Percentiles rank a stretch among this genome's conserved stretches.
Evolutionary conservation across 768 basidiomycete genomes (phyloP).

Genomic region (Psilocybe azurescens): DNA sequence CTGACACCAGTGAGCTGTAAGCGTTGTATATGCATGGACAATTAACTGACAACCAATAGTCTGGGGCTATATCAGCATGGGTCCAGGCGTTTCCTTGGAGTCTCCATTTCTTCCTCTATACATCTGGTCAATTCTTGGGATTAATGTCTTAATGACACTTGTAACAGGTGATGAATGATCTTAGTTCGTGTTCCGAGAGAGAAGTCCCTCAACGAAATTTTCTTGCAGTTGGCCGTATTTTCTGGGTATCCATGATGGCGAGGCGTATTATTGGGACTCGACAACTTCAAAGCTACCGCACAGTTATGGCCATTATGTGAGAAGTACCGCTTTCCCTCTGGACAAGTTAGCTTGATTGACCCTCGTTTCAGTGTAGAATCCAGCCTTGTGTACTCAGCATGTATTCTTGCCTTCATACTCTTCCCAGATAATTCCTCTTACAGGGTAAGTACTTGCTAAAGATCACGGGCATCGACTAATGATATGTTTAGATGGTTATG

Average conservation of each 20-base stretch:
- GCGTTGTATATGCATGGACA: too few species aligned
- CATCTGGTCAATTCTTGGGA: slow-evolving; percentile 30
- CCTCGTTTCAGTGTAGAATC: slow-evolving; percentile 24
- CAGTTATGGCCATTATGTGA: slow-evolving; percentile 13
- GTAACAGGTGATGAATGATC: slow-evolving; percentile 24
- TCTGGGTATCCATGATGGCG: slow-evolving; percentile 13
- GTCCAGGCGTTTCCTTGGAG: background rate
- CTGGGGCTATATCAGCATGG: slow-evolving; percentile 24
- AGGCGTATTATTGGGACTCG: slow-evolving; percentile 4
- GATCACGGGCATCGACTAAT: background rate
- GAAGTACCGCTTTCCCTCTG: background rate
- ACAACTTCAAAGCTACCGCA: slow-evolving; percentile 5
- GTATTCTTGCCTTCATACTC: slow-evolving; percentile 25
- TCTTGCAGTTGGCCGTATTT: slow-evolving; percentile 13
- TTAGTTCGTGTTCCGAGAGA: background rate
- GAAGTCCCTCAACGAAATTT: too few species aligned
- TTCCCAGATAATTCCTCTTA: slow-evolving; percentile 4
- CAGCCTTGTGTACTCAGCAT: slow-evolving; percentile 30
- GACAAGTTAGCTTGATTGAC: background rate
- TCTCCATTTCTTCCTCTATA: slow-evolving; percentile 19
- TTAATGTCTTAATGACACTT: slow-evolving; percentile 29
- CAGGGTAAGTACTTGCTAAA: slow-evolving; percentile 8
- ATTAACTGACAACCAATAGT: slow-evolving; percentile 12
- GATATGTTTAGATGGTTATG: slow-evolving; percentile 9
- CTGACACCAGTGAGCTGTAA: background rate